Evolutionary conservation across 2,329 filamentous ascomycete genomes (phyloP).

Genomic region (Colletotrichum phormii): DNA sequence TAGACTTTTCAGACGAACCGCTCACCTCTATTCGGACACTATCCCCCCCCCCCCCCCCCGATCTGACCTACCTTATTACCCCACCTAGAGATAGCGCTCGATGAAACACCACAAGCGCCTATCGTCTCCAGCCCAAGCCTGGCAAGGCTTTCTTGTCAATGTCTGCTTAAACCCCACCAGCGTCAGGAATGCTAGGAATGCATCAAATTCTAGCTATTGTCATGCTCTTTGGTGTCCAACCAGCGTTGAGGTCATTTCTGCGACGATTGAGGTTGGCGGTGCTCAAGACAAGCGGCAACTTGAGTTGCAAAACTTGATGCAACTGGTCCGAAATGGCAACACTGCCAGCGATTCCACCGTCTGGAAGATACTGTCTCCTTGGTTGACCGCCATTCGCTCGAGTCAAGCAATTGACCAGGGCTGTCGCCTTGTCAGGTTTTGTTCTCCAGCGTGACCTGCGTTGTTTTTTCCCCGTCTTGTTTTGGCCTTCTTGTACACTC

Average conservation of each 20-base stretch:
- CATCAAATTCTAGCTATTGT: not conserved
- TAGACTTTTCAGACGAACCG: constrained; percentile 24
- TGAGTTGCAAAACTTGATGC: constrained; percentile 6
- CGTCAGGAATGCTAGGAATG: not conserved
- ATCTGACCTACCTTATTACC: not conserved
- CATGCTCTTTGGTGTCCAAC: not conserved
- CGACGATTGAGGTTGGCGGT: not conserved
- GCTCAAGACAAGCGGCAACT: not conserved
- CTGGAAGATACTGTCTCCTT: not conserved
- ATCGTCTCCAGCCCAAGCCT: not conserved
- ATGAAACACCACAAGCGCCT: not conserved
- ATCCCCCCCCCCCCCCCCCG: constrained; percentile 9
- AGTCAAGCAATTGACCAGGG: constrained; percentile 20
- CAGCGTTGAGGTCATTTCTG: not conserved
- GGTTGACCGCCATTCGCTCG: constrained; percentile 31
- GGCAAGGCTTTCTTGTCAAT: not conserved
- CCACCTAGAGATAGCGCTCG: not conserved
- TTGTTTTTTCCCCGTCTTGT: not conserved
- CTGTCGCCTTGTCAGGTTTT: not conserved
- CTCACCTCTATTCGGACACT: constrained; percentile 1
- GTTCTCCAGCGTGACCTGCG: constrained; percentile 13
- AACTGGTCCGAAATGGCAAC: not conserved
- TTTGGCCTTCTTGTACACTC: not conserved
- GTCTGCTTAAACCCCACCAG: not conserved
- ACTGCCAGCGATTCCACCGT: not conserved